Base-by-base conservation (phyloP, 225 moss, liverwort and hornwort species). In the Ulota crispa region DNA sequence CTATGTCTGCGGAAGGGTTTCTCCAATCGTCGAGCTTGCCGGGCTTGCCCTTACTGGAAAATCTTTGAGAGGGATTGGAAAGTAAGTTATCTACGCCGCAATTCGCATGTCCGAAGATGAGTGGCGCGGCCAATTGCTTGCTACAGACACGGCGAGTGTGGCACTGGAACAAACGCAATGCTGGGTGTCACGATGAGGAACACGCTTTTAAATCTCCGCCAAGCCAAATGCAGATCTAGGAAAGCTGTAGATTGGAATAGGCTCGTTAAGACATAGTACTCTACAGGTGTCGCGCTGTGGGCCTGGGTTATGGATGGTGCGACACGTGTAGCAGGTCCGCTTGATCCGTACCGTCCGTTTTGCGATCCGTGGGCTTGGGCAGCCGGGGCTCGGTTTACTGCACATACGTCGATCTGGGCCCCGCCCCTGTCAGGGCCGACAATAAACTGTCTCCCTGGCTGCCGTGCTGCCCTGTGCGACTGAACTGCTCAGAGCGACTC, bases 171-270 rank as follows among this genome's bases (percentile, higher is more conserved):
- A 4, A 4, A 2, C 39, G 39, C 9, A 4, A 2, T 9, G 39
- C 9, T 39, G 0, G 1, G 1, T 5, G 32, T 0, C 2, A 0
- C 2, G 6, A 19, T 18, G 6, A 4, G 39, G 19, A 12, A 36
- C 16, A 21, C 31, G 39, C 39, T 39, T 59, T 79, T 21, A 68
- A 52, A 21, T 9, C 21, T 13, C 23, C 2, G 15, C 55, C 50
- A 5, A 30, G 4, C 43, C 31, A 0, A 1, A 0, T 0, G 20
- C 56, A 69, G 59, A 57, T 79, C 79, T 79, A 79, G 21, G 56
- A 21, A 5, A 0, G 0, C 0, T 0, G 9, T 2, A 43, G 57
- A 69, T 59, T 59, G 24, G 24, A 54, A 20, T 60, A 24, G 45
- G n/a, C 10, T 12, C 9, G 34, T 23, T 57, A 0, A 9, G 69